A percentile compares a stretch with the other conserved stretches of the same genome.
Conservation (phyloP, 192 early-diverging fungal species). For the Gryganskiella cystojenkinii region DNA sequence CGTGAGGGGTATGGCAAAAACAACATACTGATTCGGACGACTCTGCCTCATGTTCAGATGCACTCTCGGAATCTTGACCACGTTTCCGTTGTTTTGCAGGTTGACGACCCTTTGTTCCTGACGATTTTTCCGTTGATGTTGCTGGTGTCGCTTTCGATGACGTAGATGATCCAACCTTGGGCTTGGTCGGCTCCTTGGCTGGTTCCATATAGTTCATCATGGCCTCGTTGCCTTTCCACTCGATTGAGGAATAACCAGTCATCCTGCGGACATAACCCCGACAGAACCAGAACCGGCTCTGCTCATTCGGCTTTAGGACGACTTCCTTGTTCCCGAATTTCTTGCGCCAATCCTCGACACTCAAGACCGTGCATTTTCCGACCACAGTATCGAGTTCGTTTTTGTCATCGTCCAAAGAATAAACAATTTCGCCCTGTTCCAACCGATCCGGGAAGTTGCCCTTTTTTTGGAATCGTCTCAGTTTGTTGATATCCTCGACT, state of each 20-base stretch:
- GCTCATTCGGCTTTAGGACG: not conserved
- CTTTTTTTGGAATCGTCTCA: constrained; percentile 20
- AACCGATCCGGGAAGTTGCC: constrained; percentile 43
- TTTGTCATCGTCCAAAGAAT: constrained; percentile 45
- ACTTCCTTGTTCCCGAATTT: constrained; percentile 15
- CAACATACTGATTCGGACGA: constrained; percentile 5
- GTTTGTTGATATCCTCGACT: constrained; percentile 41
- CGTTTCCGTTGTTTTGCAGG: not conserved
- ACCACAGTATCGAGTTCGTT: constrained; percentile 32
- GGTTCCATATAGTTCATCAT: constrained; percentile 39
- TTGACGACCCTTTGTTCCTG: not conserved
- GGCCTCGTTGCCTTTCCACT: constrained; percentile 30
- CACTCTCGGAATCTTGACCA: not conserved
- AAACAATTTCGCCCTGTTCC: constrained; percentile 46
- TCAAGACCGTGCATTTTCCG: constrained; percentile 56
- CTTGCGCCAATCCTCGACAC: constrained; percentile 59
- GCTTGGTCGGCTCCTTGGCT: constrained; percentile 27
- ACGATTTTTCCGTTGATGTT: not conserved
- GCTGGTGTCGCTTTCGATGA: not conserved
- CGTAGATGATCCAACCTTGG: not conserved
- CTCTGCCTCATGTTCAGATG: not conserved
- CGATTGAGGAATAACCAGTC: constrained; percentile 28
- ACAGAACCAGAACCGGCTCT: constrained; percentile 22
- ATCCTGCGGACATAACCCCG: constrained; percentile 15
- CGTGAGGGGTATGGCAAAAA: too few species aligned